Conservation (phyloP, 352 stramenopile species). For the Plasmopara muralis region DNA sequence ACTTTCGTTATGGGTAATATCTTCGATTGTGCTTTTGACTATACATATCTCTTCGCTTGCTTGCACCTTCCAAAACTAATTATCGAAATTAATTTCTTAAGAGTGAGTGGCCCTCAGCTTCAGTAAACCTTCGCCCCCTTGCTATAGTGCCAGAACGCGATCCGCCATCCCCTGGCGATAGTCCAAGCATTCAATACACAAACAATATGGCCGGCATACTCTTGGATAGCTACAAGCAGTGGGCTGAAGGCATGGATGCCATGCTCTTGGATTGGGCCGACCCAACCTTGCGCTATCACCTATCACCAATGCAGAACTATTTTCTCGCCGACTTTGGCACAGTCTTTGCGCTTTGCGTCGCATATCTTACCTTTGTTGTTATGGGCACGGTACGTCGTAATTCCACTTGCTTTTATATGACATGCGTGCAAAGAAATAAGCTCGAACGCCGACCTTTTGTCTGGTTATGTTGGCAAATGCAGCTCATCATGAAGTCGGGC, state of each 20-base stretch:
- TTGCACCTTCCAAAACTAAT: too few relatives aligned
- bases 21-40: too few relatives aligned
- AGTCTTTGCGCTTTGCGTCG: constrained; percentile 41
- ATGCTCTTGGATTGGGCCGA: constrained; percentile 35
- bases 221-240: constrained; percentile 35
- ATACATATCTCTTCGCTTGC: too few relatives aligned
- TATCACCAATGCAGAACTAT: constrained; percentile 31
- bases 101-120: neutral
- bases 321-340: constrained; percentile 31
- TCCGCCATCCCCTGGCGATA: constrained; percentile 6
- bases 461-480: constrained; percentile 1
- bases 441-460: constrained; percentile 2
- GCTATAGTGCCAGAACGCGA: constrained; percentile 6
- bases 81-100: constrained; percentile 13
- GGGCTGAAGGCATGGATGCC: constrained; percentile 27
- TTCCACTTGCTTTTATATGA: neutral
- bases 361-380: constrained; percentile 67
- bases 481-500: constrained; percentile 51
- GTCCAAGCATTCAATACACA: constrained; percentile 8
- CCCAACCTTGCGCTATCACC: constrained; percentile 26
- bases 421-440: neutral
- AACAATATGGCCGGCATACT: constrained; percentile 26
- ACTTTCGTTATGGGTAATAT: too few relatives aligned
- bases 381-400: constrained; percentile 23
- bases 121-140: neutral